Percentiles rank a stretch among this genome's conserved stretches.
Evolutionary conservation across 2,329 filamentous ascomycete genomes (phyloP).

Genomic region (Penicillium sp.): DNA sequence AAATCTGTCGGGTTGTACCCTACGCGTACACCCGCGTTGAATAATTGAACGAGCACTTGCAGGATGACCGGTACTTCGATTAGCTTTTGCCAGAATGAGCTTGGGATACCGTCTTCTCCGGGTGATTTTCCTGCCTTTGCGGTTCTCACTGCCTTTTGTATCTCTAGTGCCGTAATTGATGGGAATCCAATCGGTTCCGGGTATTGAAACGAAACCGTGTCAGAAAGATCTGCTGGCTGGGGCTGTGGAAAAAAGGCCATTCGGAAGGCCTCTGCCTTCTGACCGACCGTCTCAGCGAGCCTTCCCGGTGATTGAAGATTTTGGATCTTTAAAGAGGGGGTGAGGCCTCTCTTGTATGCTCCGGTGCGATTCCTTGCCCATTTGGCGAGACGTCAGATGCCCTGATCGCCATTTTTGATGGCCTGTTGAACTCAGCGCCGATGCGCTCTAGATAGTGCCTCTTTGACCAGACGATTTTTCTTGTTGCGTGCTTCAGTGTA

Average conservation of each 20-base stretch:
- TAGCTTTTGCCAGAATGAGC: too few species aligned
- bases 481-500: constrained; percentile 26
- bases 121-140: too few species aligned
- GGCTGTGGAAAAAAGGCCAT: constrained; percentile 22
- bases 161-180: too few species aligned
- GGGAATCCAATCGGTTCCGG: too few species aligned
- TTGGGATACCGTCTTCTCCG: too few species aligned
- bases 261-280: constrained; percentile 6
- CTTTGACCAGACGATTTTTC: constrained; percentile 26
- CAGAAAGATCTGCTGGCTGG: constrained; percentile 11
- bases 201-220: too few species aligned
- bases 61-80: too few species aligned
- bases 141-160: too few species aligned
- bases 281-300: constrained; percentile 5
- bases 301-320: neutral
- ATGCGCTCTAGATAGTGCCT: constrained; percentile 17
- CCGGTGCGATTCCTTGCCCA: constrained; percentile 28
- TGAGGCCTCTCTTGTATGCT: constrained; percentile 9
- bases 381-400: constrained; percentile 27
- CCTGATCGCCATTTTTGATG: constrained; percentile 14
- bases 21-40: too few species aligned
- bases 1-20: too few species aligned
- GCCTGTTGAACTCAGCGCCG: constrained; percentile 26
- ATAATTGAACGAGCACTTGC: too few species aligned
- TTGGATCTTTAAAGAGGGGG: constrained; percentile 3